These are phyloP conservation scores for Fennellomyces sp. DNA, from an alignment of 371 early-diverging fungal species.

Conservation along the genomic window DNA sequence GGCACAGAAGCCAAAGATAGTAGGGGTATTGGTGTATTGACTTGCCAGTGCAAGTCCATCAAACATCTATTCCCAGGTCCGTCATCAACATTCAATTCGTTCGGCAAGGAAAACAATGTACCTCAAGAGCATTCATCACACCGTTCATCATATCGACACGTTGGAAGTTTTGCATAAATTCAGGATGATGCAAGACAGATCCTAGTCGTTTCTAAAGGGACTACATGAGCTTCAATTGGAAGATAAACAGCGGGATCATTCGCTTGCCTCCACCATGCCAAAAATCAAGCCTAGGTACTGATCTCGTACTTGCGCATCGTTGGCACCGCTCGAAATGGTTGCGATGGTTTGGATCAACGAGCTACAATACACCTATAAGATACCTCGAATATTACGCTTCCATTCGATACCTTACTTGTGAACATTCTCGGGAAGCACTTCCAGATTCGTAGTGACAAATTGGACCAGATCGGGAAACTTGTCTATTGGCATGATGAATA, in stretches of 20 bases:
- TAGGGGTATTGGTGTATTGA: conserved; percentile 63
- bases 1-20: conserved; percentile 59
- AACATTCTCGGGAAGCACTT: conserved; percentile 66
- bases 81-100: background rate
- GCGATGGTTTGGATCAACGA: conserved; percentile 71
- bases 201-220: conserved; percentile 49
- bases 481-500: conserved; percentile 23
- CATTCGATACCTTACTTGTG: conserved; percentile 50
- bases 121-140: conserved; percentile 73
- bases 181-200: conserved; percentile 58
- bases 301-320: conserved; percentile 46
- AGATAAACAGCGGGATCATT: too few species aligned
- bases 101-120: conserved; percentile 19
- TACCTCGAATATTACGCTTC: background rate
- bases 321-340: conserved; percentile 63
- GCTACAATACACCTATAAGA: conserved; percentile 23
- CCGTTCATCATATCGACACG: conserved; percentile 53
- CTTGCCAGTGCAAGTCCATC: conserved; percentile 78
- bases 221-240: too few species aligned
- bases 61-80: too few species aligned
- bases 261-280: conserved; percentile 54
- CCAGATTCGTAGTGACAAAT: conserved; percentile 63
- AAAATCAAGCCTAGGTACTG: conserved; percentile 63
- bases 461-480: conserved; percentile 62
- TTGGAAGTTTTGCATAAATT: conserved; percentile 65